Percentiles rank a stretch among this genome's conserved stretches.
These are phyloP conservation scores for Irpex lacteus DNA, from an alignment of 1,284 basidiomycete genomes.

Conservation along the genomic window DNA sequence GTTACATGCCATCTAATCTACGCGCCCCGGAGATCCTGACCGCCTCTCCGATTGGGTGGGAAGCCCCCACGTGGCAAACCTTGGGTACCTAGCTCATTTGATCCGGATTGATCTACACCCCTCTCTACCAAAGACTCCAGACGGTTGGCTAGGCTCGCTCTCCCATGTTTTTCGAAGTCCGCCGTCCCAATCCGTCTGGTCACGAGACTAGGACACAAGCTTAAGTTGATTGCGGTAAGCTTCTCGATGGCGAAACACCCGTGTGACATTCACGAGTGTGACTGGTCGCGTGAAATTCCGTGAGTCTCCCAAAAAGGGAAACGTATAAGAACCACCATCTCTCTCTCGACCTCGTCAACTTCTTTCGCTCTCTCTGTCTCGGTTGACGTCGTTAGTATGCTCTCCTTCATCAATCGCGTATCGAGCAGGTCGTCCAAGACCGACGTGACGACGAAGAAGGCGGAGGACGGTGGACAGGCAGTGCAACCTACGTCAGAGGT, in stretches of 20 bases:
- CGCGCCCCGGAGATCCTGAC: too few species aligned
- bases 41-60: too few species aligned
- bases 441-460: conserved; percentile 3
- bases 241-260: neutral
- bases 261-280: neutral
- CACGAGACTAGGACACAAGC: neutral
- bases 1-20: too few species aligned
- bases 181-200: neutral
- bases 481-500: neutral
- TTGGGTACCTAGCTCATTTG: too few species aligned
- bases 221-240: too few species aligned
- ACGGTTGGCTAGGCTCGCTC: too few species aligned
- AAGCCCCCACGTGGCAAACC: too few species aligned
- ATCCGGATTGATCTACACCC: too few species aligned
- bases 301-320: conserved; percentile 4
- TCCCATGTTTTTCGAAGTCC: neutral
- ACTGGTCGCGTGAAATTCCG: neutral
- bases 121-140: too few species aligned
- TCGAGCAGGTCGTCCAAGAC: conserved; percentile 8
- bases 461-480: neutral
- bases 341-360: neutral
- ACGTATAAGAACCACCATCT: conserved; percentile 2
- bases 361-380: neutral
- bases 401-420: conserved; percentile 7
- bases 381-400: neutral